Evolutionary conservation across 768 basidiomycete genomes (phyloP), one percentile per base, ranked within the genome.

Genomic region (Myochromella boudieri): DNA sequence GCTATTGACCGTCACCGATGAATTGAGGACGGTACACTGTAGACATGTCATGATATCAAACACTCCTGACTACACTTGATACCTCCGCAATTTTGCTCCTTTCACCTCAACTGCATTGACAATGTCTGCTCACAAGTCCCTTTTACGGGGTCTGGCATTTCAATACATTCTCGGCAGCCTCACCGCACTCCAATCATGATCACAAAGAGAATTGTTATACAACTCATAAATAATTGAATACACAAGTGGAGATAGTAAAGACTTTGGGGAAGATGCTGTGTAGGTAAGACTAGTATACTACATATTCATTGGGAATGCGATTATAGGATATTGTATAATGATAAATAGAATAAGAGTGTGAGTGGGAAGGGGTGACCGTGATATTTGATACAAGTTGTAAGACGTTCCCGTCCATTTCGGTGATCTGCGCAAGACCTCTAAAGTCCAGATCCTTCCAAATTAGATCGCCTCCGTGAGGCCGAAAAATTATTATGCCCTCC

Each of bases 321-420:
- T 44, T 52, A 37, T 7, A n/a, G n/a, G n/a, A n/a, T n/a, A n/a
- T n/a, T n/a, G n/a, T n/a, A n/a, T n/a, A n/a, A 36, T 33, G 21
- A 22, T 4, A 18, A 22, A 21, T 48, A 48, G 20, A 18, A 14
- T 47, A 49, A 22, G 18, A 15, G 44, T 15, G 24, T 22, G 21
- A 34, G 15, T 8, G 12, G 29, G n/a, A 28, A 47, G 11, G 20
- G 17, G 28, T 28, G n/a, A 32, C 26, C 42, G 45, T 37, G 36
- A 49, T 52, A 50, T 36, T 57, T 44, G 60, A 62, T 65, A 64
- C 59, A 65, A 40, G 50, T 33, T 22, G 52, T 54, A 44, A 17
- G 42, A 4, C 37, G 40, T 27, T 51, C 62, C 63, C 65, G 63
- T 59, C 48, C 56, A 51, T 57, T 60, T 63, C 60, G 62, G 62